These are phyloP conservation scores for Penicillium sp. DNA, from an alignment of 2,329 filamentous ascomycete species.

Conservation along the genomic window DNA sequence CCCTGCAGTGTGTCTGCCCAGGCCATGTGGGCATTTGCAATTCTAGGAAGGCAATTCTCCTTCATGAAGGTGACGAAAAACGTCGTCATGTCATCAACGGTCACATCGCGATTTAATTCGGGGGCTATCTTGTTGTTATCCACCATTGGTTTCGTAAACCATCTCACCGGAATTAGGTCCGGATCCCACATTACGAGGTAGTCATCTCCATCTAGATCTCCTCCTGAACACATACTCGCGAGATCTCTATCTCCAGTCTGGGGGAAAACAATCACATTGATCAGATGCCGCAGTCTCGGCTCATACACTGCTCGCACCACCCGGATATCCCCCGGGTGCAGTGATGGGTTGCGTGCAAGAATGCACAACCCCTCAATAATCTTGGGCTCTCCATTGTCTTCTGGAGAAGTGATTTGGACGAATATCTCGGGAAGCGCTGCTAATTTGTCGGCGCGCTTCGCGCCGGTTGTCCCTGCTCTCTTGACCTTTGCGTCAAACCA, in stretches of 20 bases:
- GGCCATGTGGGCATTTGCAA: slow-evolving; percentile 79
- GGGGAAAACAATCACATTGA: slow-evolving; percentile 84
- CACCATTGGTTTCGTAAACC: slow-evolving; percentile 76
- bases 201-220: slow-evolving; percentile 93
- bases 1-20: slow-evolving; percentile 62
- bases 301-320: slow-evolving; percentile 81
- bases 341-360: slow-evolving; percentile 85
- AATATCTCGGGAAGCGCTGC: slow-evolving; percentile 78
- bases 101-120: slow-evolving; percentile 61
- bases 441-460: slow-evolving; percentile 37
- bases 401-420: slow-evolving; percentile 68
- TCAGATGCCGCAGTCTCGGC: slow-evolving; percentile 69
- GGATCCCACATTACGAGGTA: slow-evolving; percentile 92
- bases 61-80: slow-evolving; percentile 96
- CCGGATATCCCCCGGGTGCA: slow-evolving; percentile 89
- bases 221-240: slow-evolving; percentile 91
- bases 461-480: slow-evolving; percentile 23
- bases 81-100: slow-evolving; percentile 68
- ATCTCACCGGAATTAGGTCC: slow-evolving; percentile 65
- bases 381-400: slow-evolving; percentile 54
- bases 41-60: slow-evolving; percentile 74
- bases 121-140: slow-evolving; percentile 61
- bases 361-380: slow-evolving; percentile 76
- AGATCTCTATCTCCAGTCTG: slow-evolving; percentile 79
- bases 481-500: slow-evolving; percentile 56